A percentile compares a stretch with the other conserved stretches of the same genome.
Conservation (phyloP, 352 stramenopile genomes). For the Phytophthora aleatoria region DNA sequence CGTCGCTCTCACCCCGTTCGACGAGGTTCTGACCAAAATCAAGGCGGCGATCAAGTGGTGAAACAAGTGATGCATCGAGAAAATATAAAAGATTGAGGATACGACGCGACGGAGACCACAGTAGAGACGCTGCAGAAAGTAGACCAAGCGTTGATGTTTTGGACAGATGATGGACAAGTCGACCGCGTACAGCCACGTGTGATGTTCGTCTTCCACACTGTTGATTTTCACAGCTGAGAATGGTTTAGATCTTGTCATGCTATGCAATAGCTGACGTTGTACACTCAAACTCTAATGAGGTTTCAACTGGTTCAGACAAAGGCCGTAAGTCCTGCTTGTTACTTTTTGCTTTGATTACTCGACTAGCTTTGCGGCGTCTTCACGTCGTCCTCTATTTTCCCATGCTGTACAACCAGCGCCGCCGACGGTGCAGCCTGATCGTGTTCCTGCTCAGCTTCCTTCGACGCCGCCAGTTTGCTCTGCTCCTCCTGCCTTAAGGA, state of each 20-base stretch:
- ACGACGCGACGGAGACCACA: background rate
- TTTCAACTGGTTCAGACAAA: background rate
- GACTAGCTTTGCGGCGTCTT: constrained; percentile 22
- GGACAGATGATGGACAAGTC: background rate
- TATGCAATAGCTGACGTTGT: constrained; percentile 2
- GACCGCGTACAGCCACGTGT: background rate
- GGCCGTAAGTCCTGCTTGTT: background rate
- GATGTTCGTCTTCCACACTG: background rate
- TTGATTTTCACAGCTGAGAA: background rate
- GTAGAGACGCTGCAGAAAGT: background rate
- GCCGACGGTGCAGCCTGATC: constrained; percentile 1
- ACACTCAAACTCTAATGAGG: background rate
- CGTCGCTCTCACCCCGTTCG: constrained; percentile 62
- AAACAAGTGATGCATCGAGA: background rate
- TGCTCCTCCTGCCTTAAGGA: constrained; percentile 25
- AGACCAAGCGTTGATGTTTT: background rate
- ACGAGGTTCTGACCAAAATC: constrained; percentile 46
- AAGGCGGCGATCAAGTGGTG: constrained; percentile 32
- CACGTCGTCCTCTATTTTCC: constrained; percentile 8
- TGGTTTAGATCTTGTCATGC: background rate
- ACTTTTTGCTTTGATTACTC: constrained; percentile 1
- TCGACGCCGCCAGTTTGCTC: constrained; percentile 9
- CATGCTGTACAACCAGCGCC: constrained; percentile 27
- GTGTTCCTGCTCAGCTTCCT: constrained; percentile 11
- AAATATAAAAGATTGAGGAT: constrained; percentile 2